A percentile compares a stretch with the other conserved stretches of the same genome.
These are phyloP conservation scores for Naganishia friedmannii DNA, from an alignment of 768 basidiomycete species.

Conservation along the genomic window DNA sequence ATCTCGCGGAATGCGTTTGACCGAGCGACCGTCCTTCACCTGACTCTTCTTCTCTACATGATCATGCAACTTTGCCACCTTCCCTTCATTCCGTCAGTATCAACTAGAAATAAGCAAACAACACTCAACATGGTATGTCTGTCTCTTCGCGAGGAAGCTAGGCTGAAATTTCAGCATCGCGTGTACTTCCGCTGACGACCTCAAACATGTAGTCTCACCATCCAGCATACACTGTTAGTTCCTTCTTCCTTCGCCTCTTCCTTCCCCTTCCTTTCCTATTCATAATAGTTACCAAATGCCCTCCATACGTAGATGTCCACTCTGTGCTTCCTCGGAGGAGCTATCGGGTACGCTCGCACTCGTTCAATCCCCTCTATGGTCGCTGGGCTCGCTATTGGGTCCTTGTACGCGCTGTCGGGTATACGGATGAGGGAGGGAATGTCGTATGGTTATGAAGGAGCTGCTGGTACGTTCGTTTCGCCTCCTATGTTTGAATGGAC, in stretches of 20 bases:
- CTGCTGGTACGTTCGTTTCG: slow-evolving; percentile 40
- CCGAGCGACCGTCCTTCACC: neutral
- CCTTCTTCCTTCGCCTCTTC: neutral
- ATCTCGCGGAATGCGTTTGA: slow-evolving; percentile 1
- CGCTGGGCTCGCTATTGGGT: slow-evolving; percentile 45
- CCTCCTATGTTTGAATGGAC: too few species aligned
- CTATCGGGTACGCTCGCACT: slow-evolving; percentile 43
- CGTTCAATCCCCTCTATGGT: slow-evolving; percentile 43
- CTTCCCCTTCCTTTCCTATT: neutral
- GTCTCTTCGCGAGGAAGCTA: too few species aligned
- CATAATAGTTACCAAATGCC: too few species aligned
- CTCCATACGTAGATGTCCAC: slow-evolving; percentile 38
- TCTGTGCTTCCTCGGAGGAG: slow-evolving; percentile 44
- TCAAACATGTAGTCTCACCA: slow-evolving; percentile 28
- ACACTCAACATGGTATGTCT: neutral
- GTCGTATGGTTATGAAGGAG: slow-evolving; percentile 50
- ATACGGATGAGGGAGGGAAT: slow-evolving; percentile 51
- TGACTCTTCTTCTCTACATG: neutral
- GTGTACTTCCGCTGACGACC: neutral
- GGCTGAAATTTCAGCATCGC: too few species aligned
- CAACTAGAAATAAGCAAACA: neutral
- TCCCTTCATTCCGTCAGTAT: neutral
- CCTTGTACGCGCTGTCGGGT: slow-evolving; percentile 43
- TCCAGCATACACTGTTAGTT: slow-evolving; percentile 32
- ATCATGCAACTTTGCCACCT: neutral